Percentiles rank a stretch among this genome's conserved stretches.
Conservation (phyloP, 805 yeast genomes). For the Ascoidea asiatica region DNA sequence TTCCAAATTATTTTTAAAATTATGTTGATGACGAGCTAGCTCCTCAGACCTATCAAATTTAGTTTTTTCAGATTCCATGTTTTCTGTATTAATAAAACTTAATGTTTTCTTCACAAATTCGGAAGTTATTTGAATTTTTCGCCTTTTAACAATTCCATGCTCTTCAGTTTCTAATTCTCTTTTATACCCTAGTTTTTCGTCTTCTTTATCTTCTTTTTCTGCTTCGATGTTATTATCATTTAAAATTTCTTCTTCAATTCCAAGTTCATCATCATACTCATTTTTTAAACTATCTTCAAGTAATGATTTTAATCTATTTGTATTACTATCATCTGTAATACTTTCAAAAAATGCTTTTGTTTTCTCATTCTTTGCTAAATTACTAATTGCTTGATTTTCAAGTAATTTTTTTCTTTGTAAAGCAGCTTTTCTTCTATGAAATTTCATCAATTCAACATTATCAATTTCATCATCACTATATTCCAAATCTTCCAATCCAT, state of each 20-base stretch:
- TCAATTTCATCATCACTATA: constrained; percentile 69
- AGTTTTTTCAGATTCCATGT: constrained; percentile 17
- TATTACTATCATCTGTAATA: constrained; percentile 34
- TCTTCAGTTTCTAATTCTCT: constrained; percentile 13
- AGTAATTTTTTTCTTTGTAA: constrained; percentile 34
- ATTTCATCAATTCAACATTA: constrained; percentile 15
- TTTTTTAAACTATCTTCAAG: constrained; percentile 17
- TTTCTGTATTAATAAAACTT: constrained; percentile 31
- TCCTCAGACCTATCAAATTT: constrained; percentile 19
- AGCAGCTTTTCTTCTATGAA: constrained; percentile 19
- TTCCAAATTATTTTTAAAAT: constrained; percentile 23
- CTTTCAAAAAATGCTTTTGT: constrained; percentile 57
- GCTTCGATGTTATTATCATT: too few species aligned
- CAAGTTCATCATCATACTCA: constrained; percentile 16
- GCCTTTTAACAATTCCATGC: constrained; percentile 17
- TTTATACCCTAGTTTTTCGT: too few species aligned
- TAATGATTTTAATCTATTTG: constrained; percentile 14
- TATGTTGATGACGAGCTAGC: constrained; percentile 21
- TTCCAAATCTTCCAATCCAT: constrained; percentile 43
- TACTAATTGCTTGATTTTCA: constrained; percentile 29
- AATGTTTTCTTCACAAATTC: constrained; percentile 42
- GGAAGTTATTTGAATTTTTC: constrained; percentile 30
- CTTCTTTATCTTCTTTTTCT: constrained; percentile 10
- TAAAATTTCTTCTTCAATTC: constrained; percentile 16
- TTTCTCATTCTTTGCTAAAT: constrained; percentile 36